These are phyloP conservation scores for Apophysomyces ossiformis DNA, from an alignment of 371 early-diverging fungal species.

Conservation along the genomic window DNA sequence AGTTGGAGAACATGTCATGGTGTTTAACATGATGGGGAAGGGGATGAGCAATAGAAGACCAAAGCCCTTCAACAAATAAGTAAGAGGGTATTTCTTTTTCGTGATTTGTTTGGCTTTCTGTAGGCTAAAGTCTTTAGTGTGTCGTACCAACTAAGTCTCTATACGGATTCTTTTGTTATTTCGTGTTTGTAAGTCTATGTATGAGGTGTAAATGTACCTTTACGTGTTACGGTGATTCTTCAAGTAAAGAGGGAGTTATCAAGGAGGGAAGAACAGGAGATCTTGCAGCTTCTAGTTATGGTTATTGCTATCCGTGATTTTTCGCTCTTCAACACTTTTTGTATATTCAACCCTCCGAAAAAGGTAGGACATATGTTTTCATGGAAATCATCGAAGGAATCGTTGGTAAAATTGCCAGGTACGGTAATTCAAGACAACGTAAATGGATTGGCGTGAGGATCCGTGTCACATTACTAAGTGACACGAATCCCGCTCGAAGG, in stretches of 20 bases:
- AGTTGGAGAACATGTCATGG: neutral
- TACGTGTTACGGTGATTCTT: no score
- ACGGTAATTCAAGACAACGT: neutral
- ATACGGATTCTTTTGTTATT: neutral
- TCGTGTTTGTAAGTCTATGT: neutral
- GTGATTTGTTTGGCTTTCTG: neutral
- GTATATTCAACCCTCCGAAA: neutral
- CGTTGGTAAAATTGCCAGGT: slow-evolving; percentile 3
- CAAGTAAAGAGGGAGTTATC: no score
- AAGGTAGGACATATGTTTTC: slow-evolving; percentile 2
- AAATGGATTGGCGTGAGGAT: slow-evolving; percentile 2
- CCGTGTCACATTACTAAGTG: neutral
- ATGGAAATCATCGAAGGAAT: neutral
- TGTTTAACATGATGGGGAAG: slow-evolving; percentile 6
- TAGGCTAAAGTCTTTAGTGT: neutral
- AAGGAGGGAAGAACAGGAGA: no score
- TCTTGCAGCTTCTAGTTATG: no score
- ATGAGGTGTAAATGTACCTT: no score
- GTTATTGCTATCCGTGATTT: neutral
- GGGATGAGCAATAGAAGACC: neutral
- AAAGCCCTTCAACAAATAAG: neutral
- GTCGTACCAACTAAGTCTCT: slow-evolving; percentile 6
- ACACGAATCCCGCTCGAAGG: slow-evolving; percentile 4
- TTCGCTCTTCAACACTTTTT: neutral
- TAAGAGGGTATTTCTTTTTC: neutral